Evolutionary conservation across 441 rosid genomes (phyloP), one percentile per base, ranked within the genome.

Genomic region (Aquilaria agallochum): DNA sequence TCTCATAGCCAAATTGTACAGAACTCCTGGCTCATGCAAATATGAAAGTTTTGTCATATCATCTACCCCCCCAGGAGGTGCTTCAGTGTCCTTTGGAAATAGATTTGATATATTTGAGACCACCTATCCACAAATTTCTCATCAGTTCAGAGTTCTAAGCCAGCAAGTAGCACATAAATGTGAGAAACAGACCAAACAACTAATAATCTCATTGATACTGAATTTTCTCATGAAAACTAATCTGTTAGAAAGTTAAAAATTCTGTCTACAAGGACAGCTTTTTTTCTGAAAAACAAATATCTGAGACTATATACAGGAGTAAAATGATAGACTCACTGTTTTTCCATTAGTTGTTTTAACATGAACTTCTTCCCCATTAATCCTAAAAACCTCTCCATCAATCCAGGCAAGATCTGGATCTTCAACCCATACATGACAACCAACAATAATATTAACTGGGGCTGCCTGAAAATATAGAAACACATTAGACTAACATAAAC

Each of bases 11-110:
- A 95, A 74, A 76, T 95, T 95, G 67, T 86, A 78, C 75, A 95
- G 70, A 74, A 95, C 99, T 72, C 99, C 99, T 3, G 99, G 99
- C 68, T 95, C 99, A 47, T 95, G 98, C 83, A 95, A 72, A 76
- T 95, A 95, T 36, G 99, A 87, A 72, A 95, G 94, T 84, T 95
- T 95, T 58, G 99, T 95, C 99, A 95, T 95, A 84, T 95, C 99
- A 89, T 95, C 99, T 51, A 92, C 99, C 68, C 99, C 99, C 47
- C 96, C 98, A 49, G 98, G 96, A 45, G 91, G 79, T 47, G 97
- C 98, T 79, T 95, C 99, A 5, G 94, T 95, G 74, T 95, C 99
- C 73, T 92, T 88, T 40, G 98, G 98, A 71, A 74, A 92, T 30
- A 90, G 89, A 64, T 83, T 92, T 58, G 94, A 88, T 40, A 86